phyloP scores from a whole-genome alignment of 371 early-diverging fungal genomes.

The Lichtheimia hyalospora region DNA sequence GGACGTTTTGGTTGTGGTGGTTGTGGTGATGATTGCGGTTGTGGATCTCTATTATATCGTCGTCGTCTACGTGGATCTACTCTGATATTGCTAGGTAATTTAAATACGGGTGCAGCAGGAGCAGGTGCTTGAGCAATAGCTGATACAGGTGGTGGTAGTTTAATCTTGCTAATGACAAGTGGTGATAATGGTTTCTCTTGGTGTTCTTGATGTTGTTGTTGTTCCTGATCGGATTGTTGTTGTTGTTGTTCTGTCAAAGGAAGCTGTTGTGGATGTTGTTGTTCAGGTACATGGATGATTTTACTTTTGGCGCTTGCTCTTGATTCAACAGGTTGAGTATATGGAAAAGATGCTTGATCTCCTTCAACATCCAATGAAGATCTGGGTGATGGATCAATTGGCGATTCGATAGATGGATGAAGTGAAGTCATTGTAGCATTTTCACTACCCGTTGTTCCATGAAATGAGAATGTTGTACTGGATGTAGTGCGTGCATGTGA shows the following conservation, averaged over 20 bases:
- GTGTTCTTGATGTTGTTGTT: background rate
- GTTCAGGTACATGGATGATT: background rate
- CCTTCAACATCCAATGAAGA: conserved; percentile 28
- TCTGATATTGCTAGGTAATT: conserved; percentile 5
- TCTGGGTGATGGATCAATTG: conserved; percentile 43
- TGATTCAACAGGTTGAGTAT: conserved; percentile 4
- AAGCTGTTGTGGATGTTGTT: background rate
- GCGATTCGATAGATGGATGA: conserved; percentile 47
- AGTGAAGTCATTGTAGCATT: conserved; percentile 22
- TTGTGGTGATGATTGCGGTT: background rate
- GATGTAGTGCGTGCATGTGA: conserved; percentile 23
- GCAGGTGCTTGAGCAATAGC: background rate
- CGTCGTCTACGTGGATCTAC: conserved; percentile 9
- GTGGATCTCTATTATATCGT: conserved; percentile 3
- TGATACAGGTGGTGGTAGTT: conserved; percentile 4
- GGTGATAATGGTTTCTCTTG: conserved; percentile 1
- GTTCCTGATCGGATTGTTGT: background rate
- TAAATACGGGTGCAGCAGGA: background rate
- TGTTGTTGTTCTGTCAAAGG: background rate
- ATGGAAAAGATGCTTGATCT: conserved; percentile 17
- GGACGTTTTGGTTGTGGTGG: background rate
- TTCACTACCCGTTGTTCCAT: conserved; percentile 15
- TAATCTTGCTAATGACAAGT: conserved; percentile 3
- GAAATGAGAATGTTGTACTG: conserved; percentile 18
- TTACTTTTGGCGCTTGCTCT: background rate